Evolutionary conservation across 202 grass and related monocot genomes (phyloP).

Genomic region (Eragrostis tef): DNA sequence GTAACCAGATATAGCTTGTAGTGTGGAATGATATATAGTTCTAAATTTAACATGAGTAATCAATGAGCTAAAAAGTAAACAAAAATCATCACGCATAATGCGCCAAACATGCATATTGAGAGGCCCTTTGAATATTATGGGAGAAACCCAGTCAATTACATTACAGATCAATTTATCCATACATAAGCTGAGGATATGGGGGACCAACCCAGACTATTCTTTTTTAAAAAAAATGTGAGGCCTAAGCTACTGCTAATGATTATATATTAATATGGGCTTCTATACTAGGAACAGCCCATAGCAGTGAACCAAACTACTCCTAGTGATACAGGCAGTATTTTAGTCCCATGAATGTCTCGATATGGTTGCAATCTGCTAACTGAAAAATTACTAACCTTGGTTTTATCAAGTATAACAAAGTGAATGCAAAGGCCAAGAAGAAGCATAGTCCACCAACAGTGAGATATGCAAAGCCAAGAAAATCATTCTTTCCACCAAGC

Average conservation of each 20-base stretch:
- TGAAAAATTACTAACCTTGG: constrained; percentile 67
- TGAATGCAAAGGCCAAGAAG: constrained; percentile 80
- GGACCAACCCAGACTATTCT: not conserved
- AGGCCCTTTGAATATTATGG: not conserved
- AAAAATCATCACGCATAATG: not conserved
- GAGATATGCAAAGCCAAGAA: constrained; percentile 89
- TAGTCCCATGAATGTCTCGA: not conserved
- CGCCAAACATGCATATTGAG: not conserved
- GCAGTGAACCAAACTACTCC: not conserved
- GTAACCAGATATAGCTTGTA: not conserved
- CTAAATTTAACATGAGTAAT: not conserved
- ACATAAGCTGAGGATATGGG: not conserved
- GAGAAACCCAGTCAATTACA: not conserved
- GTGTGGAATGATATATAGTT: not conserved
- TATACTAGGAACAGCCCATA: not conserved
- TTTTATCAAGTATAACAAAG: constrained; percentile 89
- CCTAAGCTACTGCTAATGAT: not conserved
- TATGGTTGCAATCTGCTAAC: not conserved
- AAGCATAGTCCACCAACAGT: constrained; percentile 84
- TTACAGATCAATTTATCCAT: not conserved
- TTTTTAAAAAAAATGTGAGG: not conserved
- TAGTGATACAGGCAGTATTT: not conserved
- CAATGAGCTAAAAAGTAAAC: not conserved
- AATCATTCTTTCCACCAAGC: constrained; percentile 98
- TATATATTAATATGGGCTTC: not conserved